These are phyloP conservation scores for Neurospora intermedia DNA, from an alignment of 495 filamentous ascomycete species.

Conservation along the genomic window DNA sequence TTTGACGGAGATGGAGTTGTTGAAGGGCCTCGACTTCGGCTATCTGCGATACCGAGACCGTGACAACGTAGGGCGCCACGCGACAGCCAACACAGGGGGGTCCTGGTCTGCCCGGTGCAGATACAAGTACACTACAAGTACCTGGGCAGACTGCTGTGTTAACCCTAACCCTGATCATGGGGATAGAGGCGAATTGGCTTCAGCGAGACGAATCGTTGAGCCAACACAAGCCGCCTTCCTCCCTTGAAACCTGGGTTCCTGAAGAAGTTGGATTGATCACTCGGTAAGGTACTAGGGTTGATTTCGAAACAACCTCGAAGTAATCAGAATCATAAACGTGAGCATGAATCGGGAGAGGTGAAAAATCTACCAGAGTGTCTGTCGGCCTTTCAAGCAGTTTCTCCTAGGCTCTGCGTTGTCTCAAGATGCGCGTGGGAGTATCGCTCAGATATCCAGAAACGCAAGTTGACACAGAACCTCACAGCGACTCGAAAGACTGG, in stretches of 20 bases:
- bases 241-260: background rate
- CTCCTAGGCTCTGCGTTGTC: background rate
- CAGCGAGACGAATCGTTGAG: background rate
- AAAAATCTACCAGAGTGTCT: background rate
- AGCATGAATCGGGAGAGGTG: background rate
- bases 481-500: background rate
- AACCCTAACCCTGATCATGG: background rate
- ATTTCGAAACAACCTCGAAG: background rate
- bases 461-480: background rate
- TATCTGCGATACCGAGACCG: background rate
- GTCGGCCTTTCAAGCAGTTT: background rate
- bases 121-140: too few species aligned
- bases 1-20: background rate
- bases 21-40: background rate
- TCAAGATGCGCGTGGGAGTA: background rate
- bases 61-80: background rate
- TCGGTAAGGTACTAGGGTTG: background rate
- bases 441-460: background rate
- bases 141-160: background rate
- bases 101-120: background rate
- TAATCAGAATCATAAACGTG: background rate
- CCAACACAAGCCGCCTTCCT: background rate
- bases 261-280: background rate
- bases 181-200: background rate
- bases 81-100: background rate